Percentiles rank a stretch among this genome's conserved stretches.
phyloP scores from a whole-genome alignment of 805 yeast genomes.

The Saturnispora sekii region DNA sequence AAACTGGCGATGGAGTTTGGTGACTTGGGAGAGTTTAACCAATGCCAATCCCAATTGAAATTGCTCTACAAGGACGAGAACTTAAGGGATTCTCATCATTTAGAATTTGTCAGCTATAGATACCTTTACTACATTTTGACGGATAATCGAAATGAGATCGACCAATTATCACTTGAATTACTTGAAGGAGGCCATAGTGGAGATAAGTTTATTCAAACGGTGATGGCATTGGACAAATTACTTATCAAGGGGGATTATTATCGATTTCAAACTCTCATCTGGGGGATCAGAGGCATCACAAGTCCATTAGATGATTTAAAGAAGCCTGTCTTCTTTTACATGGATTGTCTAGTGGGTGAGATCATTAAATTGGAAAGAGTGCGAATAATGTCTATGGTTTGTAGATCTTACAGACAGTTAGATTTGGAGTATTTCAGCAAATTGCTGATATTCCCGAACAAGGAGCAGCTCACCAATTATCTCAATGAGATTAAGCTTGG shows the following conservation, averaged over 20 bases:
- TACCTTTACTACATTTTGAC: slow-evolving; percentile 70
- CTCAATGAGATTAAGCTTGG: slow-evolving; percentile 32
- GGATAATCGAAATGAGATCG: slow-evolving; percentile 48
- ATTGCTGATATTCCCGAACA: slow-evolving; percentile 21
- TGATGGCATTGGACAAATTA: slow-evolving; percentile 30
- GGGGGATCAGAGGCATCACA: not conserved
- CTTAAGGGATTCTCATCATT: slow-evolving; percentile 25
- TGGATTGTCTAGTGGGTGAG: slow-evolving; percentile 17
- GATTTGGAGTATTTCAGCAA: slow-evolving; percentile 18
- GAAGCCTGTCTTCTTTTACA: slow-evolving; percentile 6
- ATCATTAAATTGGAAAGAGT: slow-evolving; percentile 52
- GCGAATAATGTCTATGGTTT: slow-evolving; percentile 43
- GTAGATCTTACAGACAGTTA: slow-evolving; percentile 46
- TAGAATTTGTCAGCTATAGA: slow-evolving; percentile 66
- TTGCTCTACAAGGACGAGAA: slow-evolving; percentile 41
- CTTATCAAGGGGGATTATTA: slow-evolving; percentile 40
- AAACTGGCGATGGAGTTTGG: slow-evolving; percentile 73
- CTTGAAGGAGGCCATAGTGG: slow-evolving; percentile 5
- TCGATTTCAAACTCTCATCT: slow-evolving; percentile 1
- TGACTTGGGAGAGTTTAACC: slow-evolving; percentile 92
- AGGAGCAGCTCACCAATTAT: slow-evolving; percentile 34
- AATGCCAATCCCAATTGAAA: slow-evolving; percentile 78
- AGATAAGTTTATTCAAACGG: slow-evolving; percentile 21
- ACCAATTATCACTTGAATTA: slow-evolving; percentile 27
- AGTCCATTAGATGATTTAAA: slow-evolving; percentile 1